phyloP scores from a whole-genome alignment of 306 rosid genomes.

The Potentilla sterilis region DNA sequence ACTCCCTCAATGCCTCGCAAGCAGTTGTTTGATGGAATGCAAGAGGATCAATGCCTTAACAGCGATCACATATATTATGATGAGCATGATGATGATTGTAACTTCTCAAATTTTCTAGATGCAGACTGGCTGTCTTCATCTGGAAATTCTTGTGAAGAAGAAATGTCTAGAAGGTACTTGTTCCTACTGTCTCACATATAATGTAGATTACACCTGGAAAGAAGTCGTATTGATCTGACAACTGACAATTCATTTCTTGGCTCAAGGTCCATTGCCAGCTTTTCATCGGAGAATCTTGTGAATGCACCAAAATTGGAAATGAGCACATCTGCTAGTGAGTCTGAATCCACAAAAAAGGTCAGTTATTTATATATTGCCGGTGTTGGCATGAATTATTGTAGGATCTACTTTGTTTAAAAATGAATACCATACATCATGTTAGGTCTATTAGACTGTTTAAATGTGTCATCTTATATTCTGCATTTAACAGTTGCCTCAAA shows the following conservation, averaged over 20 bases:
- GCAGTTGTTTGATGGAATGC: constrained; percentile 42
- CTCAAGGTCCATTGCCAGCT: constrained; percentile 53
- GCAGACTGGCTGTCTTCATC: constrained; percentile 82
- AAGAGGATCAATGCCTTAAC: constrained; percentile 46
- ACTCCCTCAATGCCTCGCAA: constrained; percentile 45
- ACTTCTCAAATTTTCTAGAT: constrained; percentile 73
- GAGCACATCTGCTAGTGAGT: constrained; percentile 54
- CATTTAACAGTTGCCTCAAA: neutral
- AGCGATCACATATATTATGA: constrained; percentile 54
- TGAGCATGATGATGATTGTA: constrained; percentile 62
- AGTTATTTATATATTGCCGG: constrained; percentile 24
- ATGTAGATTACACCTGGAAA: neutral
- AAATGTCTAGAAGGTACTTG: constrained; percentile 62
- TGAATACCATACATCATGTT: neutral
- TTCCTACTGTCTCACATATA: neutral
- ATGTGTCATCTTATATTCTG: neutral
- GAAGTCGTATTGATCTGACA: neutral
- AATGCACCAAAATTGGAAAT: constrained; percentile 47
- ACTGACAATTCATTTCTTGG: constrained; percentile 20
- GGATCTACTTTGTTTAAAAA: neutral
- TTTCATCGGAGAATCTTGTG: constrained; percentile 60
- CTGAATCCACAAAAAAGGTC: constrained; percentile 61
- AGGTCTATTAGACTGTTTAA: neutral
- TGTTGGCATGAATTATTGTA: neutral
- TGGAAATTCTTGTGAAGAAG: constrained; percentile 92